Evolutionary conservation across 352 stramenopile genomes (phyloP).

Genomic region (Pythium volutum): DNA sequence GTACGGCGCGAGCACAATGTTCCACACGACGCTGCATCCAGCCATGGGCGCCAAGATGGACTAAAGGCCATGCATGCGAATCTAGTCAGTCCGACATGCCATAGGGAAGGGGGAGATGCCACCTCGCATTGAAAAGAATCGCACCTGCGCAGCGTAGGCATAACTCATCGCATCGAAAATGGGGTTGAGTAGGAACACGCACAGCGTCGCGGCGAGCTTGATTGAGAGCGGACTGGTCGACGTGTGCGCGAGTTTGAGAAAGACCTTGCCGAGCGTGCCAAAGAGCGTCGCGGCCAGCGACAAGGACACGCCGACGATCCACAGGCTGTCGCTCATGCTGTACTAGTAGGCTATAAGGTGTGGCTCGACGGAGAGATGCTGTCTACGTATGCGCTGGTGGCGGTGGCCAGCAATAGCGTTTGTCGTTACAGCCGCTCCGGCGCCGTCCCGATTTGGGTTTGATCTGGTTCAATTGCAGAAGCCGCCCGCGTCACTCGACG

Average conservation of each 20-base stretch:
- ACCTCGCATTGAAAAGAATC: neutral
- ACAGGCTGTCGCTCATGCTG: slow-evolving; percentile 43
- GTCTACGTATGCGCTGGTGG: neutral
- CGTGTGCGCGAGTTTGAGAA: slow-evolving; percentile 84
- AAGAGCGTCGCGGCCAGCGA: slow-evolving; percentile 83
- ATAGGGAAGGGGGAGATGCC: neutral
- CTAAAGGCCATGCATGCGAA: slow-evolving; percentile 24
- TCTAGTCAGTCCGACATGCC: neutral
- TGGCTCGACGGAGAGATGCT: neutral
- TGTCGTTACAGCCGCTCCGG: slow-evolving; percentile 2
- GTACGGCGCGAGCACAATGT: slow-evolving; percentile 82
- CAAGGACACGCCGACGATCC: slow-evolving; percentile 73
- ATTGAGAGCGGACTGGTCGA: slow-evolving; percentile 48
- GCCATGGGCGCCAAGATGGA: slow-evolving; percentile 85
- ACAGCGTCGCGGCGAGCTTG: slow-evolving; percentile 68
- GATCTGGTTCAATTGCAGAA: slow-evolving; percentile 1
- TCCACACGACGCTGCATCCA: slow-evolving; percentile 87
- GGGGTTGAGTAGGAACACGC: slow-evolving; percentile 82
- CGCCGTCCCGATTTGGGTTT: slow-evolving; percentile 9
- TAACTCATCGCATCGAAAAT: slow-evolving; percentile 87
- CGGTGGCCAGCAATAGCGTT: neutral
- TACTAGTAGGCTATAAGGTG: neutral
- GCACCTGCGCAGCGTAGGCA: slow-evolving; percentile 78
- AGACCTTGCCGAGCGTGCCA: slow-evolving; percentile 82
- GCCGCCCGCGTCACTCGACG: neutral